Base-by-base conservation (phyloP, 495 filamentous ascomycete genomes). In the Symbiotaphrina buchneri region DNA sequence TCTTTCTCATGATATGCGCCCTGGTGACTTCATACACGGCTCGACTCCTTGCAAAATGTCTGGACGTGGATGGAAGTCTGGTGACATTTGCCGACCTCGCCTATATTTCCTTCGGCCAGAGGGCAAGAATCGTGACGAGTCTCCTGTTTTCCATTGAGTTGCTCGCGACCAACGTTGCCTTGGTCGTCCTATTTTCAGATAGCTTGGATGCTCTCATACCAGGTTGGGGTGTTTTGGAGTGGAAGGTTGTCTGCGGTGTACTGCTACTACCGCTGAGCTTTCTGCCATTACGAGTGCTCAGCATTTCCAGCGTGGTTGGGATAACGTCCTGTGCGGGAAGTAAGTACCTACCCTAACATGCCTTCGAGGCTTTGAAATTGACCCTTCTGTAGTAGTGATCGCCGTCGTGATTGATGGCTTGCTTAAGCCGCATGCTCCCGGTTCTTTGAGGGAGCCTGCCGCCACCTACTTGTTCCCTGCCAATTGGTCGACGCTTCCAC, bases 51-150 rank as follows among this genome's bases (percentile, higher is more conserved):
- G 74, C 83, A 6, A 83, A 75, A 45, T 95, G 87, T 49, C 69
- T 93, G 47, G 76, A 93, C 45, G 66, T 81, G 18, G 80, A 91
- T 52, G 71, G 47, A 56, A 80, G 60, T 17, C 56, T 80, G 16
- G 63, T 77, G 26, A 91, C 87, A 13, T 97, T 92, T 53, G 84
- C 84, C 16, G 87, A 97, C 46, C 56, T 97, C 15, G 90, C 85
- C 15, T 93, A 73, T 47, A 71, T 91, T 38, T 82, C 81, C 30
- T 97, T 87, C 45, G 87, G 87, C n/a, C 62, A 68, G 10, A 66
- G 63, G 28, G 82, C 80, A 18, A 72, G 87, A 22, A 53, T 92
- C 19, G 59, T 71, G 18, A 84, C 77, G 4, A 83, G 79, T 34
- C 51, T 91, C 15, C 56, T 97, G 4, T 95, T 97, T 54, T 77